Conservation (phyloP, 2,329 filamentous ascomycete species). For the Lasiodiplodia gonubiensis region DNA sequence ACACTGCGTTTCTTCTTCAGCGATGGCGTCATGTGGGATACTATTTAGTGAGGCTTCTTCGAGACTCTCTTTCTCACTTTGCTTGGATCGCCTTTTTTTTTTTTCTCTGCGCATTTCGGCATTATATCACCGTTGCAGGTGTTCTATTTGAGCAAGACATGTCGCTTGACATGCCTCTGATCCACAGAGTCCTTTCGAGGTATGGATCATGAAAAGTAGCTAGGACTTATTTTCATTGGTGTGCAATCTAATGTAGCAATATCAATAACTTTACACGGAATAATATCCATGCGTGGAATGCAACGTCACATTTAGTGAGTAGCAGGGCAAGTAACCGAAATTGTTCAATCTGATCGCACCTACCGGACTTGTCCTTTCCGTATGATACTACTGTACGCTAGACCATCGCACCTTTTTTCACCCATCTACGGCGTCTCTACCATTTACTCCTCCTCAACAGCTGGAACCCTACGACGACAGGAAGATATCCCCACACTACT, state of each 20-base stretch:
- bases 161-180: not conserved
- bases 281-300: not conserved
- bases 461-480: too few species aligned
- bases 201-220: not conserved
- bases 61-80: not conserved
- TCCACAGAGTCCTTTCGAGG: not conserved
- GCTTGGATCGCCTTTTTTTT: not conserved
- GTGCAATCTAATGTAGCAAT: conserved; percentile 12
- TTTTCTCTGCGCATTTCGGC: conserved; percentile 2
- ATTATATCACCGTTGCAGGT: not conserved
- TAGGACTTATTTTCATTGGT: not conserved
- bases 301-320: not conserved
- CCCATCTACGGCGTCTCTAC: too few species aligned
- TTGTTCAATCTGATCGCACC: not conserved
- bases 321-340: not conserved
- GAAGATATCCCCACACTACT: too few species aligned
- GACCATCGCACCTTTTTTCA: too few species aligned
- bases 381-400: too few species aligned
- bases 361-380: too few species aligned
- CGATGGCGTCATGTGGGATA: conserved; percentile 11
- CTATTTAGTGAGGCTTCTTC: not conserved
- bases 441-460: too few species aligned
- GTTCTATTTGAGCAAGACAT: not conserved
- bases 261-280: not conserved
- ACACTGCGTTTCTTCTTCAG: not conserved